phyloP scores from a whole-genome alignment of 768 basidiomycete genomes.

The Lactarius quietus region DNA sequence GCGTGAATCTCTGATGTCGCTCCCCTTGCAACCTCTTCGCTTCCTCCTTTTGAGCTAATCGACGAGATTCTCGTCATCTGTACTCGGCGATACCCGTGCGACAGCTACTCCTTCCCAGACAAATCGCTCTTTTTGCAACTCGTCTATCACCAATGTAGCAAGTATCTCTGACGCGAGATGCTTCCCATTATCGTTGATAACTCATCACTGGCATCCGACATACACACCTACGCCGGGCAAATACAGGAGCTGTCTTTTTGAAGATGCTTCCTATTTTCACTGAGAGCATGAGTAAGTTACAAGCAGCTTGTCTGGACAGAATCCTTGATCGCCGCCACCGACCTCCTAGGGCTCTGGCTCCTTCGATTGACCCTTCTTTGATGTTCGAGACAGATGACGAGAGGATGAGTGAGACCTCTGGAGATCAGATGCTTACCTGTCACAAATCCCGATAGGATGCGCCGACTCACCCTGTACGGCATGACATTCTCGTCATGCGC shows the following conservation, averaged over 20 bases:
- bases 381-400: slow-evolving; percentile 8
- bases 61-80: too few species aligned
- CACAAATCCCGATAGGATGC: slow-evolving; percentile 25
- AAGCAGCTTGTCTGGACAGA: slow-evolving; percentile 30
- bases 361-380: background rate
- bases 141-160: too few species aligned
- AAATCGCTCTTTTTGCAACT: too few species aligned
- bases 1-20: too few species aligned
- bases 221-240: background rate
- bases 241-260: background rate
- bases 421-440: slow-evolving; percentile 1
- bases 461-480: slow-evolving; percentile 37
- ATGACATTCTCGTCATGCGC: slow-evolving; percentile 35
- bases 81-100: too few species aligned
- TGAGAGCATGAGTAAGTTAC: slow-evolving; percentile 32
- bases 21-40: too few species aligned
- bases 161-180: too few species aligned
- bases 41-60: too few species aligned
- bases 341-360: background rate
- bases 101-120: too few species aligned
- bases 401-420: slow-evolving; percentile 7
- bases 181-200: too few species aligned
- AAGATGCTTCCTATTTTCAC: slow-evolving; percentile 6
- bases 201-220: too few species aligned
- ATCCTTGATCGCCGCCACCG: slow-evolving; percentile 20